Evolutionary conservation across 345 rosid species (phyloP).

Genomic region (Anacardium occidentale): DNA sequence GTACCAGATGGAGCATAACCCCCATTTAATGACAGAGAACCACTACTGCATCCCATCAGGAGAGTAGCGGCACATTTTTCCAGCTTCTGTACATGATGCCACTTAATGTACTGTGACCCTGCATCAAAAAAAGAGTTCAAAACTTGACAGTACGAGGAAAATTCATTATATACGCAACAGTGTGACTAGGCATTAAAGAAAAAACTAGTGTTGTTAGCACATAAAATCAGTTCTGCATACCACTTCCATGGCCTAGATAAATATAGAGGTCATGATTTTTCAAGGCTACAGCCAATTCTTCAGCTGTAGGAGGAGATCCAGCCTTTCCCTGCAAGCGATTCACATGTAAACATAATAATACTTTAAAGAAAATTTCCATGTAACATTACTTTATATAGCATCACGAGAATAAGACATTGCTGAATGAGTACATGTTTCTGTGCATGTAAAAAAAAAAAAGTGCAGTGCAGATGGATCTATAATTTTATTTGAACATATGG

Average conservation of each 20-base stretch:
- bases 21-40: slow-evolving; percentile 67
- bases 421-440: background rate
- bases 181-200: background rate
- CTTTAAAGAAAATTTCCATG: background rate
- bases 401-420: background rate
- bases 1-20: slow-evolving; percentile 75
- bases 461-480: background rate
- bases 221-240: slow-evolving; percentile 41
- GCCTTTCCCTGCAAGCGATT: slow-evolving; percentile 66
- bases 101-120: slow-evolving; percentile 79
- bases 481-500: background rate
- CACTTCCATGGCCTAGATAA: slow-evolving; percentile 94
- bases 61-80: slow-evolving; percentile 77
- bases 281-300: slow-evolving; percentile 71
- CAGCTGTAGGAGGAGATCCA: slow-evolving; percentile 65
- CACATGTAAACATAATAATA: background rate
- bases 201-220: background rate
- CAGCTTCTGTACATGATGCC: slow-evolving; percentile 64
- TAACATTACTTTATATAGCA: background rate
- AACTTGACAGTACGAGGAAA: slow-evolving; percentile 16
- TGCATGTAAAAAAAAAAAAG: background rate
- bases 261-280: slow-evolving; percentile 80
- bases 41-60: slow-evolving; percentile 96
- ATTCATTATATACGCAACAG: slow-evolving; percentile 7
- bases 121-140: slow-evolving; percentile 5